phyloP scores from a whole-genome alignment of 352 stramenopile species.

The Pythium biforme region DNA sequence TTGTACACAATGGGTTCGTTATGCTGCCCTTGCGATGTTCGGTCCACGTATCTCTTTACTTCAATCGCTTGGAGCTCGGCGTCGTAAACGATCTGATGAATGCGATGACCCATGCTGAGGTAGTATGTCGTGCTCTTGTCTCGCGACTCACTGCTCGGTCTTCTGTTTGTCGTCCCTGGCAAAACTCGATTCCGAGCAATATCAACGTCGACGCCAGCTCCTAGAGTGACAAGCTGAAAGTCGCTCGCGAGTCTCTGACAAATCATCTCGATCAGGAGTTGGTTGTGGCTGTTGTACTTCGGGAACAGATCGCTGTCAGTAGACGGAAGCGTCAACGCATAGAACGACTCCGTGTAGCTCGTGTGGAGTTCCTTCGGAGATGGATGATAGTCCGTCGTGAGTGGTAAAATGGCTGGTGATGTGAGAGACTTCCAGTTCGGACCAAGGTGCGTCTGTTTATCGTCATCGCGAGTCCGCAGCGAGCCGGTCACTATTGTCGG shows the following conservation, averaged over 20 bases:
- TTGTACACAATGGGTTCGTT: conserved; percentile 51
- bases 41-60: conserved; percentile 74
- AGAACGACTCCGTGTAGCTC: conserved; percentile 79
- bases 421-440: conserved; percentile 97
- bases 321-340: conserved; percentile 68
- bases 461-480: not conserved
- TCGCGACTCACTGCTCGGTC: conserved; percentile 17
- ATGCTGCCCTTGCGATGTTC: conserved; percentile 27
- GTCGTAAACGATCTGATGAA: conserved; percentile 82
- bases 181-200: not conserved
- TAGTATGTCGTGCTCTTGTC: conserved; percentile 41
- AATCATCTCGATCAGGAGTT: conserved; percentile 82
- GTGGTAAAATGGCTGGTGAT: conserved; percentile 91
- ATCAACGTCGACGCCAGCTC: conserved; percentile 12
- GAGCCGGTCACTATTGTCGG: not conserved
- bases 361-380: conserved; percentile 60
- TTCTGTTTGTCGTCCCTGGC: conserved; percentile 25
- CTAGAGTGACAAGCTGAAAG: conserved; percentile 68
- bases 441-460: conserved; percentile 57
- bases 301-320: conserved; percentile 48
- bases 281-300: conserved; percentile 60
- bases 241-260: conserved; percentile 73
- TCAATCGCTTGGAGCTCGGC: conserved; percentile 70
- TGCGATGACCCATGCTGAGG: conserved; percentile 78
- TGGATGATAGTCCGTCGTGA: conserved; percentile 90